These are phyloP conservation scores for Scheffersomyces coipomensis DNA, from an alignment of 805 yeast species.

Conservation along the genomic window DNA sequence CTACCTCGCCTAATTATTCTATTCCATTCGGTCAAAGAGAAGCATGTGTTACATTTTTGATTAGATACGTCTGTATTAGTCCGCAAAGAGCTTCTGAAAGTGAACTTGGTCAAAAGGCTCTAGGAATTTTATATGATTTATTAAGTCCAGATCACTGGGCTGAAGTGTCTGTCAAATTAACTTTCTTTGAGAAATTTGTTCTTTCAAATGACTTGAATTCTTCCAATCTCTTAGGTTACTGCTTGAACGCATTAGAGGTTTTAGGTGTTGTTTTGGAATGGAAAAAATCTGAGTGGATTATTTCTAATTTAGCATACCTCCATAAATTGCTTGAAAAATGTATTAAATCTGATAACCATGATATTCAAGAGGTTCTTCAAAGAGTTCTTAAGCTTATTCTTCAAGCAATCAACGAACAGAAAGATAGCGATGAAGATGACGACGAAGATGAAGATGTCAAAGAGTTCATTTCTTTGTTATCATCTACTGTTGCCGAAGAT, in stretches of 20 bases:
- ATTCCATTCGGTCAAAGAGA: conserved; percentile 82
- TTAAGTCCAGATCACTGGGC: conserved; percentile 78
- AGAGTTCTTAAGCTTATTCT: conserved; percentile 70
- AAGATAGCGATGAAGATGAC: conserved; percentile 41
- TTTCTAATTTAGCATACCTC: conserved; percentile 64
- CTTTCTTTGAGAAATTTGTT: conserved; percentile 84
- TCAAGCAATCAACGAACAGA: conserved; percentile 56
- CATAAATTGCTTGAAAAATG: conserved; percentile 78
- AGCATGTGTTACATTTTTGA: conserved; percentile 84
- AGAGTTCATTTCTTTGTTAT: conserved; percentile 58
- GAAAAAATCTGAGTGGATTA: conserved; percentile 76
- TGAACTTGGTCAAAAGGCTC: conserved; percentile 76
- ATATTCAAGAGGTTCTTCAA: conserved; percentile 80
- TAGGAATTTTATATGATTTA: conserved; percentile 72
- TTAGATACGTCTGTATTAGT: conserved; percentile 83
- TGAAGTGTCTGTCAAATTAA: conserved; percentile 81
- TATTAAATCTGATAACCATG: conserved; percentile 78
- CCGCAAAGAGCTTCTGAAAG: conserved; percentile 83
- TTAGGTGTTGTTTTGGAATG: conserved; percentile 78
- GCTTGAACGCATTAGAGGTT: conserved; percentile 89
- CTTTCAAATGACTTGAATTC: conserved; percentile 74
- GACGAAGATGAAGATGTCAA: conserved; percentile 62
- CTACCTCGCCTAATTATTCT: conserved; percentile 49
- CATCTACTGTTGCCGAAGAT: conserved; percentile 76
- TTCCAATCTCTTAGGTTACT: conserved; percentile 68